Conservation (phyloP, 2,329 filamentous ascomycete genomes). For the Coniochaeta sp. region DNA sequence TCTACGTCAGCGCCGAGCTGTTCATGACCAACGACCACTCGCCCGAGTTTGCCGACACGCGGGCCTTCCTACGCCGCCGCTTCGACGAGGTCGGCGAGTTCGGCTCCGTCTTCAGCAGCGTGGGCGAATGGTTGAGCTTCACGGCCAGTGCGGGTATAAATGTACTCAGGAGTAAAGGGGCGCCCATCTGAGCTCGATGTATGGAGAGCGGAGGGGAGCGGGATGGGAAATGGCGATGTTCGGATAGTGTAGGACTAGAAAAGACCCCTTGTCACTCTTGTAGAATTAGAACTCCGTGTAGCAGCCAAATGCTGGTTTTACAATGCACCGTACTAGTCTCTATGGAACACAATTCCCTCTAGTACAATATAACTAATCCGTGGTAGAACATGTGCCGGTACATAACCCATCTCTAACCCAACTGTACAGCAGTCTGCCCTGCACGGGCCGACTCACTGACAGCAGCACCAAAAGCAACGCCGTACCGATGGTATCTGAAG, state of each 20-base stretch:
- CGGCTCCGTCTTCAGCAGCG: conserved; percentile 52
- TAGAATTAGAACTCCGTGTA: background rate
- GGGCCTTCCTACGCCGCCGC: conserved; percentile 69
- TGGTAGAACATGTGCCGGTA: background rate
- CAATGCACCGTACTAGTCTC: background rate
- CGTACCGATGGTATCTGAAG: conserved; percentile 1
- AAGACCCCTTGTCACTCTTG: background rate
- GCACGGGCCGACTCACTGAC: background rate
- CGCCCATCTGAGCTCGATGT: conserved; percentile 57
- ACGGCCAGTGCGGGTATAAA: conserved; percentile 72
- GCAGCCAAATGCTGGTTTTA: background rate
- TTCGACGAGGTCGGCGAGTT: conserved; percentile 61
- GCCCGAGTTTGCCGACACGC: conserved; percentile 66
- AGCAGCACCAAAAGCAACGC: background rate
- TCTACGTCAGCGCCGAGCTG: conserved; percentile 69
- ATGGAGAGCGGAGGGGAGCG: background rate
- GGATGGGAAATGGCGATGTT: background rate
- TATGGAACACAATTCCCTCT: background rate
- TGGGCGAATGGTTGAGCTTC: conserved; percentile 76
- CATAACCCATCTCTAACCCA: no score
- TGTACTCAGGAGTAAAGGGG: conserved; percentile 78
- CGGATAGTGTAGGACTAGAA: background rate
- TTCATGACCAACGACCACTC: conserved; percentile 91
- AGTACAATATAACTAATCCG: no score
- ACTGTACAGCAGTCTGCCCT: background rate